Evolutionary conservation across 1,284 basidiomycete species (phyloP).

Genomic region (Gymnopus androsaceus): DNA sequence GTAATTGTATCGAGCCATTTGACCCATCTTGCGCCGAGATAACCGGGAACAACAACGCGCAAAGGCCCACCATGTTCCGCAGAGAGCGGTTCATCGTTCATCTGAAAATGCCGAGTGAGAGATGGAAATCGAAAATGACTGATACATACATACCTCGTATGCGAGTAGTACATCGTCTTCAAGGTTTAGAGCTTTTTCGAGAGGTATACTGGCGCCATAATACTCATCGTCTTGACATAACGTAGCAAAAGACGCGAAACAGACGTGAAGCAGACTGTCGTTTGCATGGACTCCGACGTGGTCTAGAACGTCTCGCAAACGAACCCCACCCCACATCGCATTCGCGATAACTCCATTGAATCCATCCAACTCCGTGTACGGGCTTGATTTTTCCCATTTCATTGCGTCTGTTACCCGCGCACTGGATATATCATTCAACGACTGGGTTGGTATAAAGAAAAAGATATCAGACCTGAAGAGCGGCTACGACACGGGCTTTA

Average conservation of each 20-base stretch:
- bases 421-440: constrained; percentile 37
- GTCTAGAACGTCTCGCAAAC: constrained; percentile 54
- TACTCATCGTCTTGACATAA: constrained; percentile 60
- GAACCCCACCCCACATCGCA: constrained; percentile 59
- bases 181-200: constrained; percentile 48
- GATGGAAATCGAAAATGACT: neutral
- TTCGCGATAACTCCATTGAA: constrained; percentile 65
- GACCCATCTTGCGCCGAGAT: constrained; percentile 71
- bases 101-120: constrained; percentile 33
- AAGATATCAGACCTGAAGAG: constrained; percentile 50
- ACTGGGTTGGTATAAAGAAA: neutral
- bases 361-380: constrained; percentile 59
- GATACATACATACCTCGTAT: constrained; percentile 47
- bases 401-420: constrained; percentile 67
- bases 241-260: constrained; percentile 63
- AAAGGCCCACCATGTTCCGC: constrained; percentile 71
- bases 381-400: constrained; percentile 64
- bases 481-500: constrained; percentile 51
- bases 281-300: constrained; percentile 39
- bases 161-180: constrained; percentile 61
- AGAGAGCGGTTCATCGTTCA: constrained; percentile 63
- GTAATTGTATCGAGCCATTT: constrained; percentile 74
- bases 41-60: constrained; percentile 71
- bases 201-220: constrained; percentile 62
- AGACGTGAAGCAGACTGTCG: constrained; percentile 48